phyloP scores from a whole-genome alignment of 805 yeast species.

The Candida incommunis region DNA sequence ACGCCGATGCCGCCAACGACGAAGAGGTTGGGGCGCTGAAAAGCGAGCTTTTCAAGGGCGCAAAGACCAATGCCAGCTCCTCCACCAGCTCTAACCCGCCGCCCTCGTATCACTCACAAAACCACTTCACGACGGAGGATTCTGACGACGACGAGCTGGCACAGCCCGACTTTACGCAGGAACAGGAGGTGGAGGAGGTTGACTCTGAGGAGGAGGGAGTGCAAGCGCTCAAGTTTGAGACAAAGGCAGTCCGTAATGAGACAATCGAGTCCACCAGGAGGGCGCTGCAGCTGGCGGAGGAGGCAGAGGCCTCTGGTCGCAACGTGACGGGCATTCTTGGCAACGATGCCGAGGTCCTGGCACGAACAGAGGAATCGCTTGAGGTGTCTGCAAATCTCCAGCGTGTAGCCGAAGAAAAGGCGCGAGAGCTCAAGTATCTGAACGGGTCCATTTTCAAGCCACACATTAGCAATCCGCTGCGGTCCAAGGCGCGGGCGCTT shows the following conservation, averaged over 20 bases:
- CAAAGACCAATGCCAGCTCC: not conserved
- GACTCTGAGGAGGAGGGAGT: slow-evolving; percentile 69
- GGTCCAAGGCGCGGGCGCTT: slow-evolving; percentile 57
- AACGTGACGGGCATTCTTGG: slow-evolving; percentile 89
- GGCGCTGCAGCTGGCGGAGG: slow-evolving; percentile 56
- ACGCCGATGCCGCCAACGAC: not conserved
- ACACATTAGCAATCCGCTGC: slow-evolving; percentile 75
- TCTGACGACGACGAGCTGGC: slow-evolving; percentile 17
- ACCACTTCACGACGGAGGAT: not conserved
- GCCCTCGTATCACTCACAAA: not conserved
- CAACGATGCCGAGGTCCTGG: slow-evolving; percentile 78
- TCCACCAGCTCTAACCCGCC: not conserved
- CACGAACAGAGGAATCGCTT: slow-evolving; percentile 63
- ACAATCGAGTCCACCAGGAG: slow-evolving; percentile 76
- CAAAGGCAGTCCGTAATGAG: slow-evolving; percentile 72
- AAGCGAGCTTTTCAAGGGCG: slow-evolving; percentile 17
- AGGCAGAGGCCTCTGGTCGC: slow-evolving; percentile 59
- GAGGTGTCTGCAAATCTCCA: slow-evolving; percentile 72
- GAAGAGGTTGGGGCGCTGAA: not conserved
- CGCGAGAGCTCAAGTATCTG: slow-evolving; percentile 60
- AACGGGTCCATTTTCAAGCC: slow-evolving; percentile 76
- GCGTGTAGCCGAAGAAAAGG: slow-evolving; percentile 68
- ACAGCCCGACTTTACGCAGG: slow-evolving; percentile 3
- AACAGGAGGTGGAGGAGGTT: slow-evolving; percentile 7
- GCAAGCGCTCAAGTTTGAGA: slow-evolving; percentile 70